Evolutionary conservation across 2,329 filamentous ascomycete species (phyloP).

Genomic region (Ophiognomonia clavigignenti-juglandacearum): DNA sequence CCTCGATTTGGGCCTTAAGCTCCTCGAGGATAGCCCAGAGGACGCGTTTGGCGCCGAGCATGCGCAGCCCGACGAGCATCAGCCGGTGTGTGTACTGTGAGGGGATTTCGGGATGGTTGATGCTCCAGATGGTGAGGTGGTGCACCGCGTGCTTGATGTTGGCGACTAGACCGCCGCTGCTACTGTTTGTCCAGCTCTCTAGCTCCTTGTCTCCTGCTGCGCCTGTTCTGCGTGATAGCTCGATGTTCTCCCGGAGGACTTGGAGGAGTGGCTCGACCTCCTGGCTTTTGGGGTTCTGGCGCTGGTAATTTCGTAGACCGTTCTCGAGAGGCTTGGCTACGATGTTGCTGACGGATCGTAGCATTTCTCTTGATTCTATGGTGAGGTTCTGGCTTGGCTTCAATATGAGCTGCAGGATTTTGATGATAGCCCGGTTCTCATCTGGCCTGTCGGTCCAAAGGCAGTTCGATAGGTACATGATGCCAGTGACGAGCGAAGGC

Average conservation of each 20-base stretch:
- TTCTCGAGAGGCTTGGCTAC: conserved; percentile 65
- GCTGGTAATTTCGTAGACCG: conserved; percentile 61
- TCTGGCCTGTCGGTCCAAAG: conserved; percentile 60
- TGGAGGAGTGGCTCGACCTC: conserved; percentile 66
- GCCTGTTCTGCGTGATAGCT: conserved; percentile 55
- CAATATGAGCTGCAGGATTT: conserved; percentile 69
- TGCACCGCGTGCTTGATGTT: conserved; percentile 58
- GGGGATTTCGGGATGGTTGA: conserved; percentile 51
- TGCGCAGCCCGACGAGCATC: conserved; percentile 54
- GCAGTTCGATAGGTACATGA: conserved; percentile 66
- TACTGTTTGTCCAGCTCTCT: conserved; percentile 58
- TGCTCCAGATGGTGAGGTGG: conserved; percentile 61
- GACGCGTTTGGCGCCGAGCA: conserved; percentile 58
- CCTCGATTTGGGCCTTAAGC: conserved; percentile 55
- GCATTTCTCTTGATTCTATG: conserved; percentile 65
- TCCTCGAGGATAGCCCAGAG: conserved; percentile 63
- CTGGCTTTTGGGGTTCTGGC: conserved; percentile 60
- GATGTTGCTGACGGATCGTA: conserved; percentile 66
- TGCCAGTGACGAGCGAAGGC: conserved; percentile 70
- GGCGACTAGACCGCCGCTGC: conserved; percentile 50
- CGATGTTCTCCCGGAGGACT: conserved; percentile 57
- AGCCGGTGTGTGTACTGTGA: conserved; percentile 70
- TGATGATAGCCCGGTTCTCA: conserved; percentile 64
- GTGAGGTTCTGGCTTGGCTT: conserved; percentile 61
- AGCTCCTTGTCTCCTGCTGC: conserved; percentile 62